A percentile compares a stretch with the other conserved stretches of the same genome.
These are phyloP conservation scores for Spergularia bocconei DNA, from an alignment of 148 eudicot species.

Conservation along the genomic window DNA sequence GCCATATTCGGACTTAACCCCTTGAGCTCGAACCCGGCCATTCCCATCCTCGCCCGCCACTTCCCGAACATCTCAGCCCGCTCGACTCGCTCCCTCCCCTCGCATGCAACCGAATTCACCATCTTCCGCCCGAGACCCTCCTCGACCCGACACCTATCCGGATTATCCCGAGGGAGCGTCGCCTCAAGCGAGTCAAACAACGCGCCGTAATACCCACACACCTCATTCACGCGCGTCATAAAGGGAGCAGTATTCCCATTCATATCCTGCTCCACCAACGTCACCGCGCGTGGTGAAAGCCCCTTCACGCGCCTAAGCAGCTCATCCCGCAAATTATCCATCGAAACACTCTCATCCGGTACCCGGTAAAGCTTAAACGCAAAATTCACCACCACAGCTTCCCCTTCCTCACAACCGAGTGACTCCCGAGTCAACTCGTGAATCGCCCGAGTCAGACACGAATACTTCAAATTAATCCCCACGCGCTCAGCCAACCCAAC, in stretches of 20 bases:
- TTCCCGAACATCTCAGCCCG: conserved; percentile 85
- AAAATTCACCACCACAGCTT: conserved; percentile 65
- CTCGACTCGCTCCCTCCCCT: conserved; percentile 84
- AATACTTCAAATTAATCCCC: conserved; percentile 44
- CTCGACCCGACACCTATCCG: conserved; percentile 59
- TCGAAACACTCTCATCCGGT: conserved; percentile 90
- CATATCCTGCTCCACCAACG: conserved; percentile 86
- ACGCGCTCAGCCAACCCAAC: conserved; percentile 31
- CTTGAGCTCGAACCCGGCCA: conserved; percentile 67
- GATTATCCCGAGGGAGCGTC: conserved; percentile 34
- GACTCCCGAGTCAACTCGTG: conserved; percentile 45
- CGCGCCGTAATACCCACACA: conserved; percentile 54
- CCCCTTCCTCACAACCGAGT: conserved; percentile 45
- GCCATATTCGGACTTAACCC: conserved; percentile 43
- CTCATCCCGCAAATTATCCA: conserved; percentile 77
- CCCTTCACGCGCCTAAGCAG: conserved; percentile 72
- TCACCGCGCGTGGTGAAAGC: conserved; percentile 59
- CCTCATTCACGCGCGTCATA: conserved; percentile 55
- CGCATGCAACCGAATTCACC: conserved; percentile 68
- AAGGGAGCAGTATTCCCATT: conserved; percentile 76
- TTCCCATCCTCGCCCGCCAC: conserved; percentile 86
- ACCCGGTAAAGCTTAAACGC: conserved; percentile 57
- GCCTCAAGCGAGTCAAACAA: conserved; percentile 68
- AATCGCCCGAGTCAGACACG: conserved; percentile 25
- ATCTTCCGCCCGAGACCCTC: conserved; percentile 69